A percentile compares a stretch with the other conserved stretches of the same genome.
Conservation (phyloP, 2,329 filamentous ascomycete species). For the Botryosphaeria dothidea region DNA sequence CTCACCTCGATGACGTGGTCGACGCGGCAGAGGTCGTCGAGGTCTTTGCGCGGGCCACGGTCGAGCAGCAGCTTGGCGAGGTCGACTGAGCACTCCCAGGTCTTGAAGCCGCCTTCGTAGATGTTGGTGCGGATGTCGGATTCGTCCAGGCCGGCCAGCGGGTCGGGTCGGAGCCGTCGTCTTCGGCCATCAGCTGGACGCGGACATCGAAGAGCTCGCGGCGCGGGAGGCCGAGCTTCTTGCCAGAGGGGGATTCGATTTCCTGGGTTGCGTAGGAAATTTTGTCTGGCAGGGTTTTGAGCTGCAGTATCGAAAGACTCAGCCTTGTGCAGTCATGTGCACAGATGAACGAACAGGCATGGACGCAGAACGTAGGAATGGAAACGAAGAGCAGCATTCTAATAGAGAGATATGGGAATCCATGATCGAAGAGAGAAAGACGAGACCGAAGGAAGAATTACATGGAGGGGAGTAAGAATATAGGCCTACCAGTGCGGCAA, state of each 20-base stretch:
- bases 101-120: conserved; percentile 87
- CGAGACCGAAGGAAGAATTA: background rate
- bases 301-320: conserved; percentile 36
- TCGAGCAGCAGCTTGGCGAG: conserved; percentile 65
- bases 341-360: background rate
- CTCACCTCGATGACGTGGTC: conserved; percentile 51
- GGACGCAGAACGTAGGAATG: background rate
- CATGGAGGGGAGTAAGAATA: conserved; percentile 10
- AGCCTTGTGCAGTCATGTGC: background rate
- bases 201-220: conserved; percentile 81
- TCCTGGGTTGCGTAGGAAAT: conserved; percentile 67
- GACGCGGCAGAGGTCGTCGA: conserved; percentile 51
- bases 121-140: conserved; percentile 79
- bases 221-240: conserved; percentile 61
- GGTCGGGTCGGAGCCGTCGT: conserved; percentile 48
- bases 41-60: conserved; percentile 49
- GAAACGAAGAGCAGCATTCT: background rate
- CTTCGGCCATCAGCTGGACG: conserved; percentile 76
- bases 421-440: background rate
- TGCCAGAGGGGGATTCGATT: conserved; percentile 61
- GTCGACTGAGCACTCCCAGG: conserved; percentile 84
- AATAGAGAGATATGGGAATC: background rate
- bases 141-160: conserved; percentile 58
- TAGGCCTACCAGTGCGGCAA: conserved; percentile 50
- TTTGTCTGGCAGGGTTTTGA: conserved; percentile 67